These are phyloP conservation scores for Protea cynaroides DNA, from an alignment of 164 flowering plant genomes.

Conservation along the genomic window DNA sequence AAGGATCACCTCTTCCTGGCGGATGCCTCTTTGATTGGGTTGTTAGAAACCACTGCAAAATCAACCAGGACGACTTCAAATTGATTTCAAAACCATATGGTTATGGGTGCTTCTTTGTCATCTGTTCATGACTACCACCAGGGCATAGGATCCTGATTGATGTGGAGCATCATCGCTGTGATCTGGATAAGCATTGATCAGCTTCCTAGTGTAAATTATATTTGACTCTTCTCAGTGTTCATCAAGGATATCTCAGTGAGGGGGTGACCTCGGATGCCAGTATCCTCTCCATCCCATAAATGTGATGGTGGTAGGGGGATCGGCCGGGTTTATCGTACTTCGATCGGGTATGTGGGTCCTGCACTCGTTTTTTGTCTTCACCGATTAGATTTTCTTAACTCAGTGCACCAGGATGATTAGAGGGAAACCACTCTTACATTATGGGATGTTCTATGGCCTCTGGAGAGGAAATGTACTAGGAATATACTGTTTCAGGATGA, in stretches of 20 bases:
- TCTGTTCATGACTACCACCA: no score
- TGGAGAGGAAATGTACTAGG: conserved; percentile 35
- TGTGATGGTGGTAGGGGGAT: conserved; percentile 61
- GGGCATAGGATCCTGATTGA: conserved; percentile 76
- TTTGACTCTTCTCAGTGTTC: conserved; percentile 70
- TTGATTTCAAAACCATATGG: no score
- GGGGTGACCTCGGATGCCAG: conserved; percentile 71
- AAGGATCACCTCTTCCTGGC: no score
- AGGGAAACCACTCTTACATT: conserved; percentile 44
- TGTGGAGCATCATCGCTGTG: conserved; percentile 68
- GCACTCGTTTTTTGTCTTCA: conserved; percentile 44
- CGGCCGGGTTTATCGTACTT: conserved; percentile 62
- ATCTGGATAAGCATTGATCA: conserved; percentile 46
- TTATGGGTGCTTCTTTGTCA: no score
- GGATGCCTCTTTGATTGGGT: no score
- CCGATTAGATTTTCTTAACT: conserved; percentile 34
- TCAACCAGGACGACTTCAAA: no score
- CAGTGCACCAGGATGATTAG: conserved; percentile 65
- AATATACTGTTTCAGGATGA: conserved; percentile 77
- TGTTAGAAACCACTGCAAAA: no score
- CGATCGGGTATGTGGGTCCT: conserved; percentile 69
- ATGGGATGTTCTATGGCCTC: conserved; percentile 70
- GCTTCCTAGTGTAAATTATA: conserved; percentile 63
- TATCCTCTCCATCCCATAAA: conserved; percentile 62
- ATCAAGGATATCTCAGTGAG: conserved; percentile 48